phyloP scores from a whole-genome alignment of 1,284 basidiomycete genomes.

The Hymenochaete sp. region DNA sequence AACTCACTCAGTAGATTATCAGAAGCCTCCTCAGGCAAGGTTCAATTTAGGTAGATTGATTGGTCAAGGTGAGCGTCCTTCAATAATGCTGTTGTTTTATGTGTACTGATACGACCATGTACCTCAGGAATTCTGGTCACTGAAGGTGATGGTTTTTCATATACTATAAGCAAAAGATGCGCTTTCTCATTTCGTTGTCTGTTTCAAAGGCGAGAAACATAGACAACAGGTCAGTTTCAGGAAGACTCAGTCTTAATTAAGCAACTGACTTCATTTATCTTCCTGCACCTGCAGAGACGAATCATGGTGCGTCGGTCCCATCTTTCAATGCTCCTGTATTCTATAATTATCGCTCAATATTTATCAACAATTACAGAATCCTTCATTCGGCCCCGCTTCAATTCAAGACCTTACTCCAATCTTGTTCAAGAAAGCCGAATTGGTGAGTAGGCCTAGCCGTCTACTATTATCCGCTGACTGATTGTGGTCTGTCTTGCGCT shows the following conservation, averaged over 20 bases:
- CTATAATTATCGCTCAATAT: background rate
- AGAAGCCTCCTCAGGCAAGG: constrained; percentile 34
- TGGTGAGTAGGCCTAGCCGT: constrained; percentile 18
- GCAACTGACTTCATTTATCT: background rate
- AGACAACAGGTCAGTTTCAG: constrained; percentile 35
- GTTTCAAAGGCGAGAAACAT: constrained; percentile 31
- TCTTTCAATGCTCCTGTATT: background rate
- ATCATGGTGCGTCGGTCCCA: constrained; percentile 12
- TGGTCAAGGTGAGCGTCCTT: constrained; percentile 32
- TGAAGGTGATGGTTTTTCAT: constrained; percentile 30
- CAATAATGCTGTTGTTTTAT: background rate
- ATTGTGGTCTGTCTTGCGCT: background rate
- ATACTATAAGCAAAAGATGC: background rate
- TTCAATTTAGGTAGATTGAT: constrained; percentile 33
- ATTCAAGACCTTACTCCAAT: constrained; percentile 46
- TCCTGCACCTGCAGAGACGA: constrained; percentile 3
- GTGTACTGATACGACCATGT: background rate
- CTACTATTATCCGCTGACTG: background rate
- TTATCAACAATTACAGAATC: constrained; percentile 33
- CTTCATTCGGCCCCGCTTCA: constrained; percentile 48
- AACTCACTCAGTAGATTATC: constrained; percentile 37
- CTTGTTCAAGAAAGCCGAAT: constrained; percentile 43
- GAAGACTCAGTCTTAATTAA: constrained; percentile 29
- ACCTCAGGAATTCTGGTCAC: constrained; percentile 33
- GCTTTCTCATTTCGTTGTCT: background rate